Conservation (phyloP, 306 rosid species). For the Prunus campanulata region DNA sequence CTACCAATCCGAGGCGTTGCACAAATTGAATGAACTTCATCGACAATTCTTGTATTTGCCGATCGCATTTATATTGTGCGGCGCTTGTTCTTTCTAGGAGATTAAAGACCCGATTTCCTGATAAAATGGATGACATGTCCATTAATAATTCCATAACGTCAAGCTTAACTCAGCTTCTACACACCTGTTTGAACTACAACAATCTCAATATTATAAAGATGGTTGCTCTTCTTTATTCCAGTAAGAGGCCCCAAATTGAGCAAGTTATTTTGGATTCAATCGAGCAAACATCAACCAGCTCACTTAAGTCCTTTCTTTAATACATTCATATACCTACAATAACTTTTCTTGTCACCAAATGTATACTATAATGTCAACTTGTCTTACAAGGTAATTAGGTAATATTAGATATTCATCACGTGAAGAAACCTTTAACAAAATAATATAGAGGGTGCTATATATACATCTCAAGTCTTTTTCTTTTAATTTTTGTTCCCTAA, state of each 20-base stretch:
- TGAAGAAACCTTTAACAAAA: not conserved
- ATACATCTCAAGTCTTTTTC: not conserved
- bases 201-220: not conserved
- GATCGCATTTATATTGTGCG: too few relatives aligned
- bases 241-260: constrained; percentile 3
- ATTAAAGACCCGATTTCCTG: too few relatives aligned
- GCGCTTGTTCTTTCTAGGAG: too few relatives aligned
- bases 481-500: not conserved
- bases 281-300: not conserved
- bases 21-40: too few relatives aligned
- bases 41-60: too few relatives aligned
- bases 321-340: not conserved
- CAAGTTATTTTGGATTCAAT: constrained; percentile 8
- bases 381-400: not conserved
- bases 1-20: too few relatives aligned
- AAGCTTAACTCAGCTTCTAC: not conserved
- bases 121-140: not conserved
- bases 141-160: not conserved
- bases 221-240: not conserved
- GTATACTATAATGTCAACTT: not conserved
- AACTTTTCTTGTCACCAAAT: not conserved
- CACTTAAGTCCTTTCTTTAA: not conserved
- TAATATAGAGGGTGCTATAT: not conserved
- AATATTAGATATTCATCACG: not conserved
- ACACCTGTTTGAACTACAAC: not conserved